Conservation (phyloP, 106 monocot genomes). For the Allium sativum region DNA sequence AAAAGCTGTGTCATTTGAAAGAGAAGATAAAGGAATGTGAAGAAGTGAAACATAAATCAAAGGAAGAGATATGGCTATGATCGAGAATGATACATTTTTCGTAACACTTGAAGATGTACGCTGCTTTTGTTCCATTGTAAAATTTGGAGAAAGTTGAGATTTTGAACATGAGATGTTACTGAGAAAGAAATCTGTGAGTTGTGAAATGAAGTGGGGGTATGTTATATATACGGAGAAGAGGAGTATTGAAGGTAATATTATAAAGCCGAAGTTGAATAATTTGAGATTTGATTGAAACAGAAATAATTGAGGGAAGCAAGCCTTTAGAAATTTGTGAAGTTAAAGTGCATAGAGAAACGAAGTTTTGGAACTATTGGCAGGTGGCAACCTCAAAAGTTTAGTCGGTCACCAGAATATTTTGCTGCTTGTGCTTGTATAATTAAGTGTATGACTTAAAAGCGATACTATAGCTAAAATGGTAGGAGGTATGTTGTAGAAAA, state of each 20-base stretch:
- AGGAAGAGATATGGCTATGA: constrained; percentile 47
- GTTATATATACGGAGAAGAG: neutral
- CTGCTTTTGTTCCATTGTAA: neutral
- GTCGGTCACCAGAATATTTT: neutral
- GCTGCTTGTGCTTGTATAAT: too few species aligned
- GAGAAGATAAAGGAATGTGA: constrained; percentile 29
- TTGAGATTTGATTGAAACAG: neutral
- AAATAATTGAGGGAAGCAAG: constrained; percentile 2
- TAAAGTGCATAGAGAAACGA: neutral
- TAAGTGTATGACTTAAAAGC: too few species aligned
- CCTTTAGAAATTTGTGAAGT: neutral
- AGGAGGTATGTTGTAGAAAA: too few species aligned
- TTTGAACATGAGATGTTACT: too few species aligned
- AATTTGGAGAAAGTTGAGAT: too few species aligned
- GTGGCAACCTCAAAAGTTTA: neutral
- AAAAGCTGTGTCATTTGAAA: constrained; percentile 60
- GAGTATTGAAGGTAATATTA: neutral
- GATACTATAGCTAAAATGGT: too few species aligned
- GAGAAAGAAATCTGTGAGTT: neutral
- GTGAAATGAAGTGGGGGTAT: neutral
- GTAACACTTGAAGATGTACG: neutral
- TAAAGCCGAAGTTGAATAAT: neutral
- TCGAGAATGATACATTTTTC: constrained; percentile 36
- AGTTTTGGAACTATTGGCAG: constrained; percentile 2
- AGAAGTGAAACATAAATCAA: constrained; percentile 51